phyloP scores from a whole-genome alignment of 2,329 filamentous ascomycete genomes.

The Paramyrothecium sp. region DNA sequence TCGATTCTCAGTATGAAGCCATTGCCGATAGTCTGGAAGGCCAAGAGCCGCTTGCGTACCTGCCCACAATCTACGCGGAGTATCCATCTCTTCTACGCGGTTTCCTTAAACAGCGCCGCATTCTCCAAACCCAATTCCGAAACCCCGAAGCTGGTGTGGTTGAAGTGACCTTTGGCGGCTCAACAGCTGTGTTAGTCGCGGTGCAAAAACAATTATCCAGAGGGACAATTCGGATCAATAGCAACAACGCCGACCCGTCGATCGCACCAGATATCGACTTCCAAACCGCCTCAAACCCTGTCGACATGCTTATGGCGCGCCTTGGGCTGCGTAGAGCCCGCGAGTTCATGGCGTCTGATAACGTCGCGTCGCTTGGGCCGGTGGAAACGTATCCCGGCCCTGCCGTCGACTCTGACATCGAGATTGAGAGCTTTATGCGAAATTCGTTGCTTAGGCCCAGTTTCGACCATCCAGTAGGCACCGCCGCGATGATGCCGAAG shows the following conservation, averaged over 20 bases:
- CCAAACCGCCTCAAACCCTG: constrained; percentile 15
- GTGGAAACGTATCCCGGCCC: constrained; percentile 18
- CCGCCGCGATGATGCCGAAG: constrained; percentile 48
- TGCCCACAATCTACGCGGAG: constrained; percentile 15
- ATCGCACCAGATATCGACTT: constrained; percentile 17
- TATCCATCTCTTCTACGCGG: constrained; percentile 11
- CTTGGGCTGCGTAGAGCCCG: constrained; percentile 14
- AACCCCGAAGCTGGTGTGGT: constrained; percentile 13
- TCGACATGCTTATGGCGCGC: constrained; percentile 12
- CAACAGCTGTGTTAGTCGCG: constrained; percentile 8
- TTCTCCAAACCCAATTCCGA: constrained; percentile 12
- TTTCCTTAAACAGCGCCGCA: constrained; percentile 8
- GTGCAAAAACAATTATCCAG: constrained; percentile 19
- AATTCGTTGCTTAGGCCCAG: constrained; percentile 14
- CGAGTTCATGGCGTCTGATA: constrained; percentile 14
- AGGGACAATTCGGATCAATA: constrained; percentile 18
- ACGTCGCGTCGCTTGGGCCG: constrained; percentile 10
- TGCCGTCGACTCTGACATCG: constrained; percentile 14
- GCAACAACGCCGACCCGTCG: constrained; percentile 14
- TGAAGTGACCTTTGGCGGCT: constrained; percentile 16
- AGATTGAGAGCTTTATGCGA: constrained; percentile 14
- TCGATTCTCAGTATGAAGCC: constrained; percentile 4
- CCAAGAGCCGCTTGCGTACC: constrained; percentile 13
- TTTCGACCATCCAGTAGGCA: constrained; percentile 41
- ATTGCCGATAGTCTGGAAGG: constrained; percentile 6